Evolutionary conservation across 352 stramenopile genomes (phyloP).

Genomic region (Pythium monospermum): DNA sequence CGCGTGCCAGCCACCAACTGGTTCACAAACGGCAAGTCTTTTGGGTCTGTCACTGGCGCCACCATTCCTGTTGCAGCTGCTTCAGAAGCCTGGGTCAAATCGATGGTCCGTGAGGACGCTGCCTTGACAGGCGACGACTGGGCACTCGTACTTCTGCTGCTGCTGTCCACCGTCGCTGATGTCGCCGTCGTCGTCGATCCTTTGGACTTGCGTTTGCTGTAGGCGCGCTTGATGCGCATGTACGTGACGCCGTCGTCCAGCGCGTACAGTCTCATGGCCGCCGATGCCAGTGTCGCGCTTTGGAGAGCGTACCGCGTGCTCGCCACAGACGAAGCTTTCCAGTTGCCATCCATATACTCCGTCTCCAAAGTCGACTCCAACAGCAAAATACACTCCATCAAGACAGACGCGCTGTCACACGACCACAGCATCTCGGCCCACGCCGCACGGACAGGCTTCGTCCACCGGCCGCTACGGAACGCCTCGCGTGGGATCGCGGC

Average conservation of each 20-base stretch:
- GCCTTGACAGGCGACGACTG: constrained; percentile 28
- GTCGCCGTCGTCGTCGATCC: constrained; percentile 23
- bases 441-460: constrained; percentile 48
- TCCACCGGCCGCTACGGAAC: constrained; percentile 72
- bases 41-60: constrained; percentile 26
- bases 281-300: constrained; percentile 62
- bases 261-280: constrained; percentile 68
- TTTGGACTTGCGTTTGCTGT: constrained; percentile 45
- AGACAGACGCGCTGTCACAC: constrained; percentile 34
- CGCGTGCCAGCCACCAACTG: constrained; percentile 33
- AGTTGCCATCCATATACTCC: constrained; percentile 73
- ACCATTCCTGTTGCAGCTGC: too few relatives aligned
- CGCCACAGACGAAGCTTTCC: constrained; percentile 62
- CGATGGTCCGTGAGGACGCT: neutral
- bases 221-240: constrained; percentile 49
- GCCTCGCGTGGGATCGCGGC: constrained; percentile 72
- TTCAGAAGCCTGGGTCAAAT: too few relatives aligned
- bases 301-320: constrained; percentile 52
- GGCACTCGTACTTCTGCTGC: too few relatives aligned
- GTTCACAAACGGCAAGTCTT: constrained; percentile 47
- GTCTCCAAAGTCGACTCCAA: constrained; percentile 70
- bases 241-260: constrained; percentile 77
- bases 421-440: constrained; percentile 76
- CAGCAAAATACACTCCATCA: constrained; percentile 69
- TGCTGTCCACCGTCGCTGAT: too few relatives aligned